Evolutionary conservation across 306 rosid species (phyloP), one percentile per base, ranked within the genome.

Genomic region (Cicer arietinum): DNA sequence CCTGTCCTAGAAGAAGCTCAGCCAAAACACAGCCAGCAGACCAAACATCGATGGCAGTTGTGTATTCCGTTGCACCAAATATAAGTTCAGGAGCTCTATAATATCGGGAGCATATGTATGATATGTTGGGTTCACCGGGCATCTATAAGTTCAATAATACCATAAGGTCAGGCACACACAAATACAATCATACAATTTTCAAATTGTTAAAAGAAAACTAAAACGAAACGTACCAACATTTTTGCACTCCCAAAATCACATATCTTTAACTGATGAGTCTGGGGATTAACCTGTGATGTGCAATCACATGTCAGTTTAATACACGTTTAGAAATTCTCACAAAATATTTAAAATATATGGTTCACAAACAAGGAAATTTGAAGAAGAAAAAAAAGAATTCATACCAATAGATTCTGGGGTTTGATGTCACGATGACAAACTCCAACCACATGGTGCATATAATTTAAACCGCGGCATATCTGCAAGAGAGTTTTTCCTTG

Each of bases 171-270:
- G 7, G 30, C 40, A 18, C 57, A 69, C 47, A 43, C n/a, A 70
- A 46, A 69, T 54, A 43, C n/a, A 70, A 46, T 41, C 37, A 48
- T 13, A 58, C 2, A 10, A 65, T 50, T 58, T 71, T 76, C 67
- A 68, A 59, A 77, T 4, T 53, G 40, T 48, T 41, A 12, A 20
- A 20, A 48, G 14, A 42, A 44, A 42, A 18, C 14, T 9, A 22
- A 43, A 45, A 56, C 12, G 12, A 2, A 65, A 80, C 94, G 8
- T 87, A 94, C 98, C 96, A 94, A 78, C 92, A 89, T 91, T 89
- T 94, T 94, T 75, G 98, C 98, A 66, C 98, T 94, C 80, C 98
- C 98, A 83, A 94, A 91, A 87, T 94, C 98, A 74, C 98, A 94
- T 68, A 94, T 86, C 86, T 94, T 94, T 51, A 94, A 88, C 79